Evolutionary conservation across 192 early-diverging fungal species (phyloP).

Genomic region (Paraglomus occultum): DNA sequence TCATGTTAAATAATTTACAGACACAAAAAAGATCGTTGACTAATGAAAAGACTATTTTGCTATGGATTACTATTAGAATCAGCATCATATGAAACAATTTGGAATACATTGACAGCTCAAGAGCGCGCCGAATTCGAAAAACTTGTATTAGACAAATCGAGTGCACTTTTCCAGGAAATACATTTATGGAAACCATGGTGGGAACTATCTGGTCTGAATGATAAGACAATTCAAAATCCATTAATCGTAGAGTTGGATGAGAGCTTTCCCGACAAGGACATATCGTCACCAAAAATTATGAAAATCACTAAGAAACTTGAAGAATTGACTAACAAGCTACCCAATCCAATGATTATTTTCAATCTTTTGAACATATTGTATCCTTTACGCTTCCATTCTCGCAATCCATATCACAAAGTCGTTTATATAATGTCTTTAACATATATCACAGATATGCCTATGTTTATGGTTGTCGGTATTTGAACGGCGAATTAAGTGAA

Average conservation of each 20-base stretch:
- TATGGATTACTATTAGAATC: conserved; percentile 30
- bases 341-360: conserved; percentile 18
- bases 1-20: conserved; percentile 36
- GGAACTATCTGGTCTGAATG: neutral
- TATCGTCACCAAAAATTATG: neutral
- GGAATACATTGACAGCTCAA: conserved; percentile 42
- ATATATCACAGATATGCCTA: conserved; percentile 14
- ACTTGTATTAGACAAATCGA: conserved; percentile 14
- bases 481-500: conserved; percentile 23
- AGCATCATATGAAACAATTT: conserved; percentile 45
- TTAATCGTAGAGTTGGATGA: neutral
- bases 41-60: too few species aligned
- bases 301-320: conserved; percentile 15
- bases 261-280: too few species aligned
- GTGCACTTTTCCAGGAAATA: conserved; percentile 4
- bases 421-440: neutral
- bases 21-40: too few species aligned
- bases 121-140: conserved; percentile 52
- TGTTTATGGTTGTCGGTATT: conserved; percentile 18
- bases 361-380: conserved; percentile 29
- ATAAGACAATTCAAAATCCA: neutral
- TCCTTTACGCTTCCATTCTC: neutral
- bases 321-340: conserved; percentile 16
- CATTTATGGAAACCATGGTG: conserved; percentile 30
- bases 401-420: too few species aligned